phyloP scores from a whole-genome alignment of 2,329 filamentous ascomycete genomes.

The Pseudocercospora eumusae region DNA sequence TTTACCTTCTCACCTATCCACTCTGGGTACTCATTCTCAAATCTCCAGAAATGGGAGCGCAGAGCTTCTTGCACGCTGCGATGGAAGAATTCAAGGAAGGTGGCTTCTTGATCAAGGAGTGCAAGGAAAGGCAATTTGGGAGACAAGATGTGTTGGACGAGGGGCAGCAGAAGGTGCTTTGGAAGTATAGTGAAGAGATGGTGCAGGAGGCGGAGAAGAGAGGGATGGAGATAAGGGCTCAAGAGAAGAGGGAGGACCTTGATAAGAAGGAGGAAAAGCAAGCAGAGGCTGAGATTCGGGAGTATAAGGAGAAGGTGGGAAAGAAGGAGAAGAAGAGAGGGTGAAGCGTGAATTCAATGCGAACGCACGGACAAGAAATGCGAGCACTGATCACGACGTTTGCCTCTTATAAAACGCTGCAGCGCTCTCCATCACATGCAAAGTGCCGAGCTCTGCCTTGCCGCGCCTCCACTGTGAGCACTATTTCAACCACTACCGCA shows the following conservation, averaged over 20 bases:
- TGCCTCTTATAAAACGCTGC: too few species aligned
- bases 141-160: slow-evolving; percentile 76
- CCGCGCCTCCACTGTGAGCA: background rate
- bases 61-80: slow-evolving; percentile 79
- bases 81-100: slow-evolving; percentile 74
- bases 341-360: background rate
- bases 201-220: slow-evolving; percentile 81
- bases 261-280: slow-evolving; percentile 42
- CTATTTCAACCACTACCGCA: background rate
- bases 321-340: slow-evolving; percentile 36
- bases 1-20: slow-evolving; percentile 77
- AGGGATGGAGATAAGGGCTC: slow-evolving; percentile 63
- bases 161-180: slow-evolving; percentile 76
- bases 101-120: slow-evolving; percentile 83
- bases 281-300: slow-evolving; percentile 35
- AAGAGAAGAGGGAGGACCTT: slow-evolving; percentile 56
- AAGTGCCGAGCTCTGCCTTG: background rate
- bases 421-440: background rate
- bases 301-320: slow-evolving; percentile 40
- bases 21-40: slow-evolving; percentile 88
- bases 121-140: slow-evolving; percentile 70
- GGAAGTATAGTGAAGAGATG: slow-evolving; percentile 83
- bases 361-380: background rate
- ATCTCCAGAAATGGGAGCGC: slow-evolving; percentile 77
- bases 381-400: too few species aligned